Conservation (phyloP, 2,329 filamentous ascomycete genomes). For the Verticillium nubilum region DNA sequence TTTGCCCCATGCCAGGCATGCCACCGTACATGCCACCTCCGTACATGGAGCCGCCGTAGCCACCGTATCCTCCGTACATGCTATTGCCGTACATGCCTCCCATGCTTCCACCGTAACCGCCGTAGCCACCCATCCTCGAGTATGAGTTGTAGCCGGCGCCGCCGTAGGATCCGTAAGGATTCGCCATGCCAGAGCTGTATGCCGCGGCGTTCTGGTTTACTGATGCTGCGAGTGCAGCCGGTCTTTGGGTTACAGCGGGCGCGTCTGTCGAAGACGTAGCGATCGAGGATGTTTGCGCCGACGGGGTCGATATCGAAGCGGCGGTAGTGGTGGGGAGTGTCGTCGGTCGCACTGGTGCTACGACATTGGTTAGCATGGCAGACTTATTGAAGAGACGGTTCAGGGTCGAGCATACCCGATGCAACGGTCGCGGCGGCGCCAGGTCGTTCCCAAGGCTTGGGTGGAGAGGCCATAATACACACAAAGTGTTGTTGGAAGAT, state of each 20-base stretch:
- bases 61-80: constrained; percentile 35
- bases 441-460: constrained; percentile 93
- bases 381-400: constrained; percentile 4
- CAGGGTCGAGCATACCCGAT: constrained; percentile 37
- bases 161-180: constrained; percentile 39
- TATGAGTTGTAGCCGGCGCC: constrained; percentile 35
- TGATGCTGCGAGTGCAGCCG: constrained; percentile 68
- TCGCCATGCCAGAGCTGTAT: constrained; percentile 56
- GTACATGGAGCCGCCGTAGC: constrained; percentile 27
- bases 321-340: constrained; percentile 33
- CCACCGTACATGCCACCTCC: constrained; percentile 40
- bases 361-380: constrained; percentile 4
- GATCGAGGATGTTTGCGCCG: constrained; percentile 31
- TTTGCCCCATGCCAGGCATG: constrained; percentile 36
- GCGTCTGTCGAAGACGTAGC: constrained; percentile 35
- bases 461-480: constrained; percentile 66
- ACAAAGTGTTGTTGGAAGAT: background rate
- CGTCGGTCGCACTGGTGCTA: constrained; percentile 12
- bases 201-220: constrained; percentile 85
- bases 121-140: constrained; percentile 45
- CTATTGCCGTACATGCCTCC: constrained; percentile 22
- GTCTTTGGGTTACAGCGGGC: constrained; percentile 75
- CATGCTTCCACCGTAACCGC: constrained; percentile 16
- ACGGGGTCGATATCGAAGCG: constrained; percentile 33
- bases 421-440: constrained; percentile 46